Evolutionary conservation across 2,329 filamentous ascomycete species (phyloP), one percentile per base, ranked within the genome.

Genomic region (Xylaria sp.): DNA sequence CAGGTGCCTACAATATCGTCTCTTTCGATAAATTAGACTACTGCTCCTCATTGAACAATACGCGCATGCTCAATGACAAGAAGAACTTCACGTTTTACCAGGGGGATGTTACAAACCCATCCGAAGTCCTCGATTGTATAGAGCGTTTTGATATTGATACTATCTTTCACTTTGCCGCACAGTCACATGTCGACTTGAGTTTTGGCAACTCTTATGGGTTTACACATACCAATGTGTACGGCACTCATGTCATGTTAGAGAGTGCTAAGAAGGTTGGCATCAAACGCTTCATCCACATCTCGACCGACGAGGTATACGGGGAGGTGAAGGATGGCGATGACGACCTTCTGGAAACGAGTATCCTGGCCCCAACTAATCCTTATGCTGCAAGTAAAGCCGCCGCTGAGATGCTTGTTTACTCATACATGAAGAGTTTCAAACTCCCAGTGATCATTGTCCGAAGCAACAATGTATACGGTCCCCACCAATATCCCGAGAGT

Each of bases 21-120:
- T 94, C 89, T 35, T 92, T 94, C 72, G 92, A 95, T 79, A 94
- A 94, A 77, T 83, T 94, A 62, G 91, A 94, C 75, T 92, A 93
- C 78, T 93, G 90, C 78, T 85, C 91, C 7, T 91, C 91, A 7
- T 81, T 92, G 69, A 92, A 93, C 80, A 95, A 94, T 77, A 92
- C 90, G 3, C 83, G 88, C 46, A 82, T 85, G 53, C 83, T 94
- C 51, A 84, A 90, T 70, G 82, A 84, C 65, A 84, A 83, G 69
- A 80, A 83, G 57, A 94, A 94, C 77, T 95, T 94, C 76, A 85
- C 83, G 31, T 94, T 94, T 75, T 90, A 92, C 75, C 87, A 91
- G 73, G 91, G 92, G 58, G 90, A 94, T 71, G 87, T 94, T 68
- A 92, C 89, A 33, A 87, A 89, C 67, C 87, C 88, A 0, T 79